Base-by-base conservation (phyloP, 78 protist genomes). In the Guillardia theta region DNA sequence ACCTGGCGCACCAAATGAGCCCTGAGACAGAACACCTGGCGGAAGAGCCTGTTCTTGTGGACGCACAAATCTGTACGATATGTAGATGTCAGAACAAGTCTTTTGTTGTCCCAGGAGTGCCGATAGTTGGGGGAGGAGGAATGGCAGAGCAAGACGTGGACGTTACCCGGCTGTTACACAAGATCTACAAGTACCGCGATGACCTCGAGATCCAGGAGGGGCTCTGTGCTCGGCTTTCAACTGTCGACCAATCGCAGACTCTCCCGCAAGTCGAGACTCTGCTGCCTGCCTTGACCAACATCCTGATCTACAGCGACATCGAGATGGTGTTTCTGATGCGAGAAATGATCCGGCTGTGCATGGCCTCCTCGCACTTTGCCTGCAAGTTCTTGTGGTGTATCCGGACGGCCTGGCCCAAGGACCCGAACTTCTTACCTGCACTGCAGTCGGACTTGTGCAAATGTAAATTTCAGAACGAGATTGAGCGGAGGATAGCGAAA, bases 171-270 rank as follows among this genome's bases (percentile, higher is more conserved):
- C 90, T 78, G n/a, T 22, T 78, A 45, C 90, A 78, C 44, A 78
- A 78, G 41, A 33, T 70, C 45, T 70, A 24, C 90, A 15, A 78
- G 45, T 78, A 37, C 8, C 90, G 90, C 90, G 48, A 12, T 10
- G 90, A 43, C 33, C 43, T 44, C 37, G 90, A 78, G 90, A 78
- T 78, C 45, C 43, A 78, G 48, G 90, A 78, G 90, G 90, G 90
- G 50, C 90, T 78, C 50, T 78, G 90, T 50, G 18, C 90, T 5
- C 90, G 90, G 41, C 48, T 78, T 36, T 24, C 41, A n/a, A 70
- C 87, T 6, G 87, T 70, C 87, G 15, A 22, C 87, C 87, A 27
- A 37, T 22, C 39, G 45, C 87, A 37, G 22, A 27, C 44, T 4
- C 87, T 70, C 50, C 15, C 90, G 19, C 90, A 78, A n/a, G 90